A percentile compares a stretch with the other conserved stretches of the same genome.
These are phyloP conservation scores for Aurantiochytrium sp. DNA, from an alignment of 108 stramenopile genomes.

Conservation along the genomic window DNA sequence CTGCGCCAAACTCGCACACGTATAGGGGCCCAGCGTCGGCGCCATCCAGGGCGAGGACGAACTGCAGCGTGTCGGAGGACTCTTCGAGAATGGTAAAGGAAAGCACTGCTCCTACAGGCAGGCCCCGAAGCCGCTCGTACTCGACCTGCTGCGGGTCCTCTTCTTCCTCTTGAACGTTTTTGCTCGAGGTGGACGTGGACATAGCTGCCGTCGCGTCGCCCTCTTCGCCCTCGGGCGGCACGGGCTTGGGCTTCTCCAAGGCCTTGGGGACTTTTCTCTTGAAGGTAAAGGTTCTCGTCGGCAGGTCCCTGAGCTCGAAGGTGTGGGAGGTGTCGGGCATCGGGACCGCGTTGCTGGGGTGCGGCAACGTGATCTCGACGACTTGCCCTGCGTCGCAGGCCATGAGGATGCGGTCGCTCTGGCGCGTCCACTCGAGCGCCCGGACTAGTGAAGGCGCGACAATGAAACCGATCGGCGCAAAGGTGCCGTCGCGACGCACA, in stretches of 20 bases:
- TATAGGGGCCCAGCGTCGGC: conserved; percentile 30
- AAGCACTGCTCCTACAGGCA: background rate
- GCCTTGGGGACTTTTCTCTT: background rate
- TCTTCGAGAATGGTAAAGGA: background rate
- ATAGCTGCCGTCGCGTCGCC: background rate
- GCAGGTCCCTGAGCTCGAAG: background rate
- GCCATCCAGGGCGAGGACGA: conserved; percentile 26
- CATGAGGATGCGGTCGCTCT: background rate
- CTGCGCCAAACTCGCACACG: conserved; percentile 28
- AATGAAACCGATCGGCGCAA: conserved; percentile 41
- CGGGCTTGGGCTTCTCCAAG: background rate
- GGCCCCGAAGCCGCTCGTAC: background rate
- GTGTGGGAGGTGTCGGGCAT: background rate
- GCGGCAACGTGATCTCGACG: background rate
- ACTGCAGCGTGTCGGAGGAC: background rate
- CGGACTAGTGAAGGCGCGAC: conserved; percentile 2
- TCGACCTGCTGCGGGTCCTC: background rate
- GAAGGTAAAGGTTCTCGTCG: background rate
- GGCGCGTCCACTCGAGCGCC: conserved; percentile 32
- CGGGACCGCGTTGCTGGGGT: background rate
- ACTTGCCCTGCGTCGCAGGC: background rate
- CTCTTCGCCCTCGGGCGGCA: background rate
- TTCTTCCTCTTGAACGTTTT: conserved; percentile 7
- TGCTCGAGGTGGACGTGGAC: background rate
- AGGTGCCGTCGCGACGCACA: conserved; percentile 18